Percentiles rank a stretch among this genome's conserved stretches.
Evolutionary conservation across 2,329 filamentous ascomycete genomes (phyloP).

Genomic region (Rhynchosporium graminicola): DNA sequence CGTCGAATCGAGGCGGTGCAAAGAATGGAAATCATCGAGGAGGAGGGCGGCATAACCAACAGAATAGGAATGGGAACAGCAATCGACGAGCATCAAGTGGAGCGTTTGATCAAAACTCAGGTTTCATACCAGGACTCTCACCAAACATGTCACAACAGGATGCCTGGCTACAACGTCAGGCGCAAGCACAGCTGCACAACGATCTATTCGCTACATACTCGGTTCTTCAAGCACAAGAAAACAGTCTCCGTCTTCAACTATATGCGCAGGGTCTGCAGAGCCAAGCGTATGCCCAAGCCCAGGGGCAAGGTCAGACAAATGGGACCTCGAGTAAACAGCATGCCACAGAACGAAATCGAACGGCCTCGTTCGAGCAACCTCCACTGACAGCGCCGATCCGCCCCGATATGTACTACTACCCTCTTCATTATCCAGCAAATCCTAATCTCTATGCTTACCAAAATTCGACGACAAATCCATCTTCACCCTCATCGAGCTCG

Average conservation of each 20-base stretch:
- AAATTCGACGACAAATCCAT: conserved; percentile 56
- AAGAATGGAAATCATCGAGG: conserved; percentile 34
- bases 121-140: conserved; percentile 31
- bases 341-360: conserved; percentile 54
- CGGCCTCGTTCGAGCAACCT: conserved; percentile 63
- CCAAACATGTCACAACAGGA: conserved; percentile 36
- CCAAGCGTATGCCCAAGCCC: conserved; percentile 45
- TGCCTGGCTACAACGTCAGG: conserved; percentile 40
- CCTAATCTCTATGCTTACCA: conserved; percentile 50
- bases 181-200: conserved; percentile 42
- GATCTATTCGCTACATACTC: conserved; percentile 42
- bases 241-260: conserved; percentile 48
- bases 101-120: conserved; percentile 35
- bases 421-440: conserved; percentile 44
- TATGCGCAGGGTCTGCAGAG: conserved; percentile 47
- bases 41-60: conserved; percentile 33
- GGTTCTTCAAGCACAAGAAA: conserved; percentile 47
- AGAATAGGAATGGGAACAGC: conserved; percentile 35
- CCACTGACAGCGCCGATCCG: conserved; percentile 60
- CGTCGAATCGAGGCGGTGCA: conserved; percentile 46
- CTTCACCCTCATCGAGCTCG: conserved; percentile 52
- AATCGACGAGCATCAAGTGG: conserved; percentile 40
- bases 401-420: conserved; percentile 58
- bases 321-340: conserved; percentile 40
- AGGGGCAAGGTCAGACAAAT: conserved; percentile 41